Conservation (phyloP, 176 grass and related monocot genomes). For the bread wheat (Triticum aestivum) region DNA sequence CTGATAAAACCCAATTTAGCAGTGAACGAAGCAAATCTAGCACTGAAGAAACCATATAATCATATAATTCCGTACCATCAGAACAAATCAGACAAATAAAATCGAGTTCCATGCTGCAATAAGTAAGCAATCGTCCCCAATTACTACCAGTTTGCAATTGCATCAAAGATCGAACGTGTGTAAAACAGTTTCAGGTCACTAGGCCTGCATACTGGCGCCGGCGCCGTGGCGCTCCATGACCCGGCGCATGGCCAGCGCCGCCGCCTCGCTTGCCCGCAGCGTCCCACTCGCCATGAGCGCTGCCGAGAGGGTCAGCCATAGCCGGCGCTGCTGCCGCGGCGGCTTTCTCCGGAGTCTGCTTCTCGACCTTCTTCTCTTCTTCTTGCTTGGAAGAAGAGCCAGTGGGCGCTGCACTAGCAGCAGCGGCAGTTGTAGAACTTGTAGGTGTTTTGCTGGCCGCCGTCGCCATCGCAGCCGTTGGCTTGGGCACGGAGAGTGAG, state of each 20-base stretch:
- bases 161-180: background rate
- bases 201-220: constrained; percentile 26
- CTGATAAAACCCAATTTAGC: background rate
- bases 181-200: background rate
- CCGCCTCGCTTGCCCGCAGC: constrained; percentile 64
- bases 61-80: background rate
- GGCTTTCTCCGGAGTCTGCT: background rate
- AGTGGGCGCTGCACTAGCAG: accelerated
- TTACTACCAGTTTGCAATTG: background rate
- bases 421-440: background rate
- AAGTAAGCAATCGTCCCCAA: background rate
- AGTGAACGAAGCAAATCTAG: background rate
- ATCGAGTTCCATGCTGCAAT: background rate
- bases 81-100: background rate
- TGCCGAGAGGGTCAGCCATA: constrained; percentile 44
- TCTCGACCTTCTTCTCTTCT: background rate
- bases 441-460: background rate
- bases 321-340: background rate
- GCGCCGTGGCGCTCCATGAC: constrained; percentile 77
- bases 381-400: background rate
- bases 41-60: too few species aligned
- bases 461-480: too few species aligned
- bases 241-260: constrained; percentile 62
- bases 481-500: background rate
- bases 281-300: constrained; percentile 76